A percentile compares a stretch with the other conserved stretches of the same genome.
phyloP scores from a whole-genome alignment of 805 yeast genomes.

The Debaryomyces castellii region DNA sequence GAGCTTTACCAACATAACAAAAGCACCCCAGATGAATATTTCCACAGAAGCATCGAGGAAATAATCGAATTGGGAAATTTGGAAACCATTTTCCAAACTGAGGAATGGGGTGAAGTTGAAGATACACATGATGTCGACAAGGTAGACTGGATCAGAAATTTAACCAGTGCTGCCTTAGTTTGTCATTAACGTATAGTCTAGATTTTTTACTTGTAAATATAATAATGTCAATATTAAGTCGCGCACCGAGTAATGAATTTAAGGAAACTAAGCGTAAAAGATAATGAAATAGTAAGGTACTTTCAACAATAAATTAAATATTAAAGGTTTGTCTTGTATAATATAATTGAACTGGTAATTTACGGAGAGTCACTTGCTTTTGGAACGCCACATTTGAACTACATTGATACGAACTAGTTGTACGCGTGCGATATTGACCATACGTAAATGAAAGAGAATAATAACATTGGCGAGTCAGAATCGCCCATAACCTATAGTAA shows the following conservation, averaged over 20 bases:
- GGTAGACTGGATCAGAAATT: constrained; percentile 80
- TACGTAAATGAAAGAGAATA: neutral
- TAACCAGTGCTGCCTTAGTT: constrained; percentile 67
- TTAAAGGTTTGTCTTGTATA: neutral
- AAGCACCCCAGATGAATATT: constrained; percentile 25
- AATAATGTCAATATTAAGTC: neutral
- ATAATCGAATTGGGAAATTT: constrained; percentile 75
- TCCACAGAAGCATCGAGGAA: constrained; percentile 57
- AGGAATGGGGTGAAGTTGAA: constrained; percentile 97
- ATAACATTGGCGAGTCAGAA: neutral
- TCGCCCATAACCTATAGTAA: constrained; percentile 3
- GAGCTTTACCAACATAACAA: constrained; percentile 37
- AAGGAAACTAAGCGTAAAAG: neutral
- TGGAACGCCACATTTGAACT: neutral
- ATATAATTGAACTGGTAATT: no score
- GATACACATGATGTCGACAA: constrained; percentile 98
- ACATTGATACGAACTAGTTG: neutral
- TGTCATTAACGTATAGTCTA: constrained; percentile 1
- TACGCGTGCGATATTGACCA: neutral
- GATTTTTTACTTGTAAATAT: neutral
- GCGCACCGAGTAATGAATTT: neutral
- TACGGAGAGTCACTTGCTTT: no score
- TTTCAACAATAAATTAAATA: no score
- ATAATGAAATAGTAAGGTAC: neutral
- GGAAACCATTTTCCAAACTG: constrained; percentile 83